Evolutionary conservation across 176 grass and related monocot species (phyloP).

Genomic region (Zea luxurians): DNA sequence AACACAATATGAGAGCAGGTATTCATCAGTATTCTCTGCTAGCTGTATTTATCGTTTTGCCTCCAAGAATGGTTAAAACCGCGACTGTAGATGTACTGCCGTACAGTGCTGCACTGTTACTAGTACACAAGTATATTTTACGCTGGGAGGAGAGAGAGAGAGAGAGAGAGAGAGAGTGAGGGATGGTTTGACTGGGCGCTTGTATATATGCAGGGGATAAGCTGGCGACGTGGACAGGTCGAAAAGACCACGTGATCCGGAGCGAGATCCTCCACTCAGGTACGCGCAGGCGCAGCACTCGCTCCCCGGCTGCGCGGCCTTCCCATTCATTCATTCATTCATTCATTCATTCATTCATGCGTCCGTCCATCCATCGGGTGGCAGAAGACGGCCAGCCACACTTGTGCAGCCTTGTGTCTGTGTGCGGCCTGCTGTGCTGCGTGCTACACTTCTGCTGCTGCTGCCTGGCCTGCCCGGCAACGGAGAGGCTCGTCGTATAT

Average conservation of each 20-base stretch:
- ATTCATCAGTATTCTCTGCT: background rate
- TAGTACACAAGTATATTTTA: background rate
- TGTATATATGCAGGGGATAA: constrained; percentile 30
- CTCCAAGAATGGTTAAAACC: background rate
- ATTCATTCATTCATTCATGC: background rate
- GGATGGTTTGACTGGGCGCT: constrained; percentile 36
- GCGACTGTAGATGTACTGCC: background rate
- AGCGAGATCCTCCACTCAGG: constrained; percentile 39
- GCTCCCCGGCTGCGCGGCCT: background rate
- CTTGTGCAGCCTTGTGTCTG: constrained; percentile 18
- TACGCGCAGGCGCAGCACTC: background rate
- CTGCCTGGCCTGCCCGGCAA: background rate
- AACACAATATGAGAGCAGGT: background rate
- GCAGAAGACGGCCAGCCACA: constrained; percentile 21
- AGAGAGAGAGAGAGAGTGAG: background rate
- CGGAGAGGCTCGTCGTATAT: background rate
- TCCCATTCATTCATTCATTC: constrained; percentile 12
- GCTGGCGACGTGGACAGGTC: constrained; percentile 56
- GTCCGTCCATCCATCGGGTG: background rate
- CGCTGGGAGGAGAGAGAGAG: background rate
- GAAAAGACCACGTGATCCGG: constrained; percentile 67
- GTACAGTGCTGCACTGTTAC: background rate
- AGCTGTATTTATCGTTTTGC: constrained; percentile 6
- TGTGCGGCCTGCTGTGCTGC: background rate
- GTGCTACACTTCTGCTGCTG: background rate